Evolutionary conservation across 169 alveolate genomes (phyloP).

Genomic region (Cystoisospora suis): DNA sequence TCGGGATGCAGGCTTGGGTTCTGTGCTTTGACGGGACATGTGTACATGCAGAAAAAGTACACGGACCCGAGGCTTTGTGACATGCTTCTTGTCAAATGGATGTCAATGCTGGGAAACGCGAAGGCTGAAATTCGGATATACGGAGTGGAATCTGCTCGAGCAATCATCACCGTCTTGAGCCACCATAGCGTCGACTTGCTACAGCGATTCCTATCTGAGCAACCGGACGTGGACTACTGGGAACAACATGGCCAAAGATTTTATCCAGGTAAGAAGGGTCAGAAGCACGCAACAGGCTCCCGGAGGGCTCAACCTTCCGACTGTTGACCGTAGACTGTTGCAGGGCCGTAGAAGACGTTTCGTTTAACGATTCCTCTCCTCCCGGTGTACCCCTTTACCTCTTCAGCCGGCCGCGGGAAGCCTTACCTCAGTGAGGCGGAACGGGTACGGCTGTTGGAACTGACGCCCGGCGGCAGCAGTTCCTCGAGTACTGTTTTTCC

Average conservation of each 20-base stretch:
- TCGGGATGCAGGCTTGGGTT: no score
- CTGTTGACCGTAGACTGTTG: not conserved
- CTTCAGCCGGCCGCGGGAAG: constrained; percentile 19
- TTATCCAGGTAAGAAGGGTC: not conserved
- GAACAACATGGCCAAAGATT: not conserved
- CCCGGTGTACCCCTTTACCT: not conserved
- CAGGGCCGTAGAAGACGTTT: no score
- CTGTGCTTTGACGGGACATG: no score
- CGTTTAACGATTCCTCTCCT: not conserved
- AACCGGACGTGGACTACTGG: constrained; percentile 39
- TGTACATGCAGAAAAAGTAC: not conserved
- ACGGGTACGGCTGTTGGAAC: not conserved
- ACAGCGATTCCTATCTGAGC: constrained; percentile 16
- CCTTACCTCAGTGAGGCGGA: constrained; percentile 13
- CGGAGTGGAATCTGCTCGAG: constrained; percentile 21
- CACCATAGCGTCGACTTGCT: not conserved
- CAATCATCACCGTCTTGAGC: not conserved
- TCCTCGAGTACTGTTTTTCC: no score
- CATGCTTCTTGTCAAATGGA: not conserved
- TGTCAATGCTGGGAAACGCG: constrained; percentile 23
- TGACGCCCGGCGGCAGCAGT: not conserved
- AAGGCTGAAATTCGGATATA: not conserved
- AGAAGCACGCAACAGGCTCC: no score
- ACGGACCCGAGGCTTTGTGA: not conserved
- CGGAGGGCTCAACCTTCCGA: no score